phyloP scores from a whole-genome alignment of 177 flowering plant genomes.

The Tripterygium wilfordii region DNA sequence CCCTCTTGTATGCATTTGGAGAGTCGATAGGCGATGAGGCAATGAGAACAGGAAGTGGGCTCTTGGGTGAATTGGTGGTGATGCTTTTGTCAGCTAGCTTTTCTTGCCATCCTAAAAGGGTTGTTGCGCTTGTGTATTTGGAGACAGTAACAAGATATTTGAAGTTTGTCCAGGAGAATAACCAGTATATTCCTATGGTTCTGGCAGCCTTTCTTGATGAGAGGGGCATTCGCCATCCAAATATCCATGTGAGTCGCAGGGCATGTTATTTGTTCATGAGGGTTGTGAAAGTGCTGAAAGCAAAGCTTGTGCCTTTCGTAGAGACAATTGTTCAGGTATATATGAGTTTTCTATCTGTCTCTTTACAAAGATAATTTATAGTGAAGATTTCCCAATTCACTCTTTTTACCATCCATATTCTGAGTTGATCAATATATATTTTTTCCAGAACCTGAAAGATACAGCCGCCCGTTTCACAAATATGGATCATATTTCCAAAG shows the following conservation, averaged over 20 bases:
- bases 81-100: constrained; percentile 74
- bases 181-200: constrained; percentile 65
- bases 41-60: constrained; percentile 63
- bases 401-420: no score
- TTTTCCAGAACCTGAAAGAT: constrained; percentile 96
- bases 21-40: constrained; percentile 84
- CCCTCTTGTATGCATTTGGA: constrained; percentile 80
- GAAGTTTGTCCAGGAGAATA: constrained; percentile 75
- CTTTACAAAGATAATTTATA: no score
- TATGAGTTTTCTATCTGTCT: no score
- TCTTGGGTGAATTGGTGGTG: constrained; percentile 64
- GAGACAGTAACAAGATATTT: constrained; percentile 81
- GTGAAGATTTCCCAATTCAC: no score
- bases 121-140: constrained; percentile 90
- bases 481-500: constrained; percentile 43
- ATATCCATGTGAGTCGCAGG: constrained; percentile 73
- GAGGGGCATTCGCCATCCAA: constrained; percentile 90
- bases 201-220: constrained; percentile 88
- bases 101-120: constrained; percentile 79
- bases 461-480: constrained; percentile 60
- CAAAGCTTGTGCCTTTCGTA: constrained; percentile 84
- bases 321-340: constrained; percentile 93
- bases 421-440: no score
- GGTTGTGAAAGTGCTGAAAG: constrained; percentile 75
- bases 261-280: constrained; percentile 98